These are phyloP conservation scores for Tribonema minus DNA, from an alignment of 108 stramenopile genomes.

Conservation along the genomic window DNA sequence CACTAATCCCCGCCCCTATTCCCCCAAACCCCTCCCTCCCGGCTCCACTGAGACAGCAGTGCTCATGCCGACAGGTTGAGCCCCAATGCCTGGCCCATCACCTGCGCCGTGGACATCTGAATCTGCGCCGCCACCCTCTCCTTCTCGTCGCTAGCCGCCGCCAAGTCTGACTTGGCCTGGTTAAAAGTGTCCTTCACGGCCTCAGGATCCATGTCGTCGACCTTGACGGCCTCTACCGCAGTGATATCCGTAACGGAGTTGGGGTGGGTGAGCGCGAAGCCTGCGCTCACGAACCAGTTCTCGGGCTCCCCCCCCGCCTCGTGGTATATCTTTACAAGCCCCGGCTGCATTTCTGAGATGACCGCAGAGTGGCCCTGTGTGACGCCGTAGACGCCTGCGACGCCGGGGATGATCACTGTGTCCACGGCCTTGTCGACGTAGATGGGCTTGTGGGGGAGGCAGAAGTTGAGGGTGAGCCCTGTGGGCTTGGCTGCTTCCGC, in stretches of 20 bases:
- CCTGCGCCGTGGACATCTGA: no score
- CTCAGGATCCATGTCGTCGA: slow-evolving; percentile 82
- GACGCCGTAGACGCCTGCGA: slow-evolving; percentile 91
- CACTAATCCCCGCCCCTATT: no score
- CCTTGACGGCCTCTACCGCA: slow-evolving; percentile 88
- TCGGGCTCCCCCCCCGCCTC: slow-evolving; percentile 72
- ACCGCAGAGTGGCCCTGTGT: slow-evolving; percentile 89
- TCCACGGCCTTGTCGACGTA: slow-evolving; percentile 74
- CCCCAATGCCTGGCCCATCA: no score
- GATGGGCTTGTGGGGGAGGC: slow-evolving; percentile 84
- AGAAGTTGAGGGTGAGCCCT: slow-evolving; percentile 78
- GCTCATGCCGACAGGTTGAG: no score
- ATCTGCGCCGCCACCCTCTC: no score
- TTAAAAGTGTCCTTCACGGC: slow-evolving; percentile 62
- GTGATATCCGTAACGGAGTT: slow-evolving; percentile 87
- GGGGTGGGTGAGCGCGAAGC: slow-evolving; percentile 85
- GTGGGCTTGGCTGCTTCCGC: slow-evolving; percentile 55
- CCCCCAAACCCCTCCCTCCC: no score
- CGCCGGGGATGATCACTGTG: slow-evolving; percentile 68
- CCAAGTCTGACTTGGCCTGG: slow-evolving; percentile 64
- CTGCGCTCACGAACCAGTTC: slow-evolving; percentile 94
- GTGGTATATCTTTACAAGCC: slow-evolving; percentile 82
- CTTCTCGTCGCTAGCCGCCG: not conserved
- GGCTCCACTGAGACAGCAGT: no score
- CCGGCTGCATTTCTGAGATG: slow-evolving; percentile 92